Percentiles rank a stretch among this genome's conserved stretches.
Conservation (phyloP, 768 basidiomycete genomes). For the Pleurotus citrinopileatus region DNA sequence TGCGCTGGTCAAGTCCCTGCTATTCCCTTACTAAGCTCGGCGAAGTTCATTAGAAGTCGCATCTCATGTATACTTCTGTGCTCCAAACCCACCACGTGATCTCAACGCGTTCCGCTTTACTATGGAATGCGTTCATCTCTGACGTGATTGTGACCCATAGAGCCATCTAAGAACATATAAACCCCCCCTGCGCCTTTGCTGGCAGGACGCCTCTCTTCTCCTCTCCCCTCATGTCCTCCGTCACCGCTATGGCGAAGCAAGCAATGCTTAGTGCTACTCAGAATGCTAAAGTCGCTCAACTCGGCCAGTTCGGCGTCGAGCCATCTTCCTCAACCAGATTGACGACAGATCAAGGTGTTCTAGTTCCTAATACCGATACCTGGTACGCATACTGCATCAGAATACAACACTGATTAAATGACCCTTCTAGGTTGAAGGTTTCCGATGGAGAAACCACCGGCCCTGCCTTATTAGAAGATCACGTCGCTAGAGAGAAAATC, state of each 20-base stretch:
- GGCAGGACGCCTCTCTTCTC: no score
- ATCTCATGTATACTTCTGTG: no score
- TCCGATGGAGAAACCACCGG: conserved; percentile 48
- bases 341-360: conserved; percentile 64
- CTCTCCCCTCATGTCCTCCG: conserved; percentile 19
- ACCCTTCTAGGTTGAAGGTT: conserved; percentile 48
- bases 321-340: conserved; percentile 27
- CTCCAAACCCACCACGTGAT: no score
- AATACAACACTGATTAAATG: not conserved
- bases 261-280: conserved; percentile 22
- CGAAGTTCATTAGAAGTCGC: no score
- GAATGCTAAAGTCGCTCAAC: conserved; percentile 32
- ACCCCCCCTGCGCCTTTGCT: no score
- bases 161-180: no score
- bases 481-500: conserved; percentile 72
- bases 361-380: conserved; percentile 59
- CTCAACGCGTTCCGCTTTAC: no score
- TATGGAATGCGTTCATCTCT: no score
- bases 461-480: conserved; percentile 76
- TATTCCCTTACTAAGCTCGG: no score
- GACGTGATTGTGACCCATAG: no score
- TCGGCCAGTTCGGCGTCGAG: conserved; percentile 30
- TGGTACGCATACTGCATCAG: conserved; percentile 36
- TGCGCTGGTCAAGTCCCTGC: no score
- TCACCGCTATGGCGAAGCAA: conserved; percentile 20